Conservation (phyloP, 2,329 filamentous ascomycete species). For the Xylaria sp. region DNA sequence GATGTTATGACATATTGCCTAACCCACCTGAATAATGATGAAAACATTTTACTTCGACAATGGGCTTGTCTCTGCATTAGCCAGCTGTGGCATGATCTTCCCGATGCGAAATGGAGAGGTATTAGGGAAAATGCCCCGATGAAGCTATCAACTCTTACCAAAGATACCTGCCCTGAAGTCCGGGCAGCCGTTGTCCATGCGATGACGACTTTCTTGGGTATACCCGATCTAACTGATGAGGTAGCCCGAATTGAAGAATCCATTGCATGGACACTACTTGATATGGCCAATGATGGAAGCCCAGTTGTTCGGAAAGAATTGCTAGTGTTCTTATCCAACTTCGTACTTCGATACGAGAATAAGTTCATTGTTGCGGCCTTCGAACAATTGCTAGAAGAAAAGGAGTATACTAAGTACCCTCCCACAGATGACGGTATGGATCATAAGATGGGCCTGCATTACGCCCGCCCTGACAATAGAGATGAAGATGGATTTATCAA, state of each 20-base stretch:
- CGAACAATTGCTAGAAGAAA: conserved; percentile 88
- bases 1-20: conserved; percentile 92
- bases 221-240: conserved; percentile 90
- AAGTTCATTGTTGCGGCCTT: conserved; percentile 93
- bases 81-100: conserved; percentile 90
- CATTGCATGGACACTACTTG: conserved; percentile 86
- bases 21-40: conserved; percentile 81
- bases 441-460: conserved; percentile 71
- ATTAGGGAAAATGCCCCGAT: conserved; percentile 87
- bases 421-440: conserved; percentile 66
- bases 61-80: conserved; percentile 97
- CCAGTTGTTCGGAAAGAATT: conserved; percentile 94
- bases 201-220: conserved; percentile 92
- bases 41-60: conserved; percentile 89
- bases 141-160: conserved; percentile 80
- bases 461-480: conserved; percentile 65
- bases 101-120: conserved; percentile 95
- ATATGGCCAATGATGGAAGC: conserved; percentile 94
- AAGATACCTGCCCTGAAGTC: conserved; percentile 91
- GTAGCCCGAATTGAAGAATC: conserved; percentile 91
- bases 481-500: conserved; percentile 68
- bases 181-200: conserved; percentile 93
- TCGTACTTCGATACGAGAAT: conserved; percentile 88
- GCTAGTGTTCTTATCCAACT: conserved; percentile 91
- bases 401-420: conserved; percentile 70